Conservation (phyloP, 2,329 filamentous ascomycete species). For the Penicillium fuscoglaucum region DNA sequence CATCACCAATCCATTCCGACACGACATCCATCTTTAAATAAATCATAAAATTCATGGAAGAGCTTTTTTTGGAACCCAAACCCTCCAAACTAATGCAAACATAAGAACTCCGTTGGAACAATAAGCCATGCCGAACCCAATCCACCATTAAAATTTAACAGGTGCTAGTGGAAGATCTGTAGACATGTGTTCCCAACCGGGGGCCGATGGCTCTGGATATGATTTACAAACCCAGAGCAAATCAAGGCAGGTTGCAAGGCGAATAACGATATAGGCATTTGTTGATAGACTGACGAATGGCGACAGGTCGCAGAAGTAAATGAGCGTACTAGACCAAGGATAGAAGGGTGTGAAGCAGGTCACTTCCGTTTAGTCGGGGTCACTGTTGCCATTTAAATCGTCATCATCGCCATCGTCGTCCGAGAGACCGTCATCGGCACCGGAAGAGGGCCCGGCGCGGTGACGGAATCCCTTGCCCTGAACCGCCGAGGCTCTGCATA, state of each 20-base stretch:
- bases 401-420: slow-evolving; percentile 64
- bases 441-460: slow-evolving; percentile 40
- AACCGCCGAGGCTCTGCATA: slow-evolving; percentile 41
- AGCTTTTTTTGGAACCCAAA: slow-evolving; percentile 14
- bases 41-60: slow-evolving; percentile 14
- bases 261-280: slow-evolving; percentile 10
- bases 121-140: slow-evolving; percentile 10
- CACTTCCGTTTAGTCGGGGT: slow-evolving; percentile 58
- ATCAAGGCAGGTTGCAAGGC: slow-evolving; percentile 5
- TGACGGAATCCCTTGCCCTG: slow-evolving; percentile 32
- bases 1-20: slow-evolving; percentile 1
- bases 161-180: slow-evolving; percentile 9
- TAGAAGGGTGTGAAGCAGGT: slow-evolving; percentile 52
- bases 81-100: slow-evolving; percentile 14
- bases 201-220: slow-evolving; percentile 2
- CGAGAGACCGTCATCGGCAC: slow-evolving; percentile 55
- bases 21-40: slow-evolving; percentile 8
- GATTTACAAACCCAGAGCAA: not conserved
- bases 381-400: slow-evolving; percentile 66
- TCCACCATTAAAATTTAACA: slow-evolving; percentile 12
- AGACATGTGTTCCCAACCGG: slow-evolving; percentile 6
- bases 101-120: slow-evolving; percentile 13
- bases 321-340: slow-evolving; percentile 8
- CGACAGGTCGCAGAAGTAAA: slow-evolving; percentile 8
- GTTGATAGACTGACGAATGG: slow-evolving; percentile 12